Percentiles rank a stretch among this genome's conserved stretches.
Conservation (phyloP, 2,329 filamentous ascomycete species). For the Aphanocladium album region DNA sequence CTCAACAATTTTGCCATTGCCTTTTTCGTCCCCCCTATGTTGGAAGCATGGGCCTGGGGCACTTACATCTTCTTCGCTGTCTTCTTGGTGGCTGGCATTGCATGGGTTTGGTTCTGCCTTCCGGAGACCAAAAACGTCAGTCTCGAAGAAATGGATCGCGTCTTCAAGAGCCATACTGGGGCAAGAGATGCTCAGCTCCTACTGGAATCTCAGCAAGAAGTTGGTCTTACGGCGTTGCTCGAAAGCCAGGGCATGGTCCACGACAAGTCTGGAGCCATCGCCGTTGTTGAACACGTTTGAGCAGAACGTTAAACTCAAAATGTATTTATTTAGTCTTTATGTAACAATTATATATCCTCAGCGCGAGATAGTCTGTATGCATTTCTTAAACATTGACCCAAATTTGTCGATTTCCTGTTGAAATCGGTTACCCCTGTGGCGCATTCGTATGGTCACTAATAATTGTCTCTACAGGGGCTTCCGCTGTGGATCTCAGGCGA, state of each 20-base stretch:
- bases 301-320: neutral
- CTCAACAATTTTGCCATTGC: slow-evolving; percentile 43
- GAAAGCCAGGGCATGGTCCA: slow-evolving; percentile 2
- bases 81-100: slow-evolving; percentile 40
- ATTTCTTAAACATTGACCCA: no score
- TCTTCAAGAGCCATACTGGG: slow-evolving; percentile 39
- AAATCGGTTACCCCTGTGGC: no score
- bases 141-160: slow-evolving; percentile 49
- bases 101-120: slow-evolving; percentile 46
- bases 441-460: neutral
- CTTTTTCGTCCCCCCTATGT: slow-evolving; percentile 39
- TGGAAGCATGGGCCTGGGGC: slow-evolving; percentile 37
- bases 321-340: neutral
- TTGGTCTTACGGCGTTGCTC: slow-evolving; percentile 17
- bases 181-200: slow-evolving; percentile 21
- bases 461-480: neutral
- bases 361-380: neutral
- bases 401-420: no score
- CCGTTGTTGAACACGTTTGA: slow-evolving; percentile 3
- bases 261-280: slow-evolving; percentile 2
- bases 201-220: slow-evolving; percentile 21
- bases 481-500: neutral
- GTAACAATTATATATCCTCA: neutral
- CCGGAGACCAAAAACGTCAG: slow-evolving; percentile 51
- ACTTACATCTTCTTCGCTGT: slow-evolving; percentile 54